A percentile compares a stretch with the other conserved stretches of the same genome.
Conservation (phyloP, 192 early-diverging fungal genomes). For the Rhizophagus clarus region DNA sequence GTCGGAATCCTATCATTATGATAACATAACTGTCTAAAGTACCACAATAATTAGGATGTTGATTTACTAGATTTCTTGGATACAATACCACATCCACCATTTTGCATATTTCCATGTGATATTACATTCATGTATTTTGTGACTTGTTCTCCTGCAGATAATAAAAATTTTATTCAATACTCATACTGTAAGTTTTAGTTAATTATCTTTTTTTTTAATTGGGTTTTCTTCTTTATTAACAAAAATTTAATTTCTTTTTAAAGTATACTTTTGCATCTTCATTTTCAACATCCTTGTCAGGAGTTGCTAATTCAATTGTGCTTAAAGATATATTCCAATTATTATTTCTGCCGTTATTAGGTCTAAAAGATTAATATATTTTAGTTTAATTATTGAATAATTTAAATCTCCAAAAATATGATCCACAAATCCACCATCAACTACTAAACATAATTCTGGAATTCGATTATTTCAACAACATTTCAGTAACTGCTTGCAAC, state of each 20-base stretch:
- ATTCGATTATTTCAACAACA: conserved; percentile 7
- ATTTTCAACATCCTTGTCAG: conserved; percentile 14
- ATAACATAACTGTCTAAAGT: conserved; percentile 11
- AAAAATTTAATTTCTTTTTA: conserved; percentile 12
- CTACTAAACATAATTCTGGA: conserved; percentile 13
- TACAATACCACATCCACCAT: background rate
- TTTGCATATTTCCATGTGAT: background rate
- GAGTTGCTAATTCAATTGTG: background rate
- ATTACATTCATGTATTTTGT: conserved; percentile 8
- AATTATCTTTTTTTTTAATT: background rate
- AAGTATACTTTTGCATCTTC: conserved; percentile 4
- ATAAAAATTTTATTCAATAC: conserved; percentile 16
- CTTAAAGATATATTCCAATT: conserved; percentile 7
- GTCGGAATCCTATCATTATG: conserved; percentile 3
- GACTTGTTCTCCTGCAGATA: conserved; percentile 7
- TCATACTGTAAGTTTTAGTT: background rate
- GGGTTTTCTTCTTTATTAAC: too few species aligned
- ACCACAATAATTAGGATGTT: conserved; percentile 5
- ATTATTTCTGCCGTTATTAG: conserved; percentile 11
- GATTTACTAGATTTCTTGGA: background rate
- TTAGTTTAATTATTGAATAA: background rate
- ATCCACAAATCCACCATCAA: conserved; percentile 1
- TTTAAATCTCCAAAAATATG: conserved; percentile 14
- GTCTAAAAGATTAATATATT: conserved; percentile 5
- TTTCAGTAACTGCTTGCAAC: conserved; percentile 11